A percentile compares a stretch with the other conserved stretches of the same genome.
These are phyloP conservation scores for Fusarium longipes DNA, from an alignment of 2,329 filamentous ascomycete genomes.

Conservation along the genomic window DNA sequence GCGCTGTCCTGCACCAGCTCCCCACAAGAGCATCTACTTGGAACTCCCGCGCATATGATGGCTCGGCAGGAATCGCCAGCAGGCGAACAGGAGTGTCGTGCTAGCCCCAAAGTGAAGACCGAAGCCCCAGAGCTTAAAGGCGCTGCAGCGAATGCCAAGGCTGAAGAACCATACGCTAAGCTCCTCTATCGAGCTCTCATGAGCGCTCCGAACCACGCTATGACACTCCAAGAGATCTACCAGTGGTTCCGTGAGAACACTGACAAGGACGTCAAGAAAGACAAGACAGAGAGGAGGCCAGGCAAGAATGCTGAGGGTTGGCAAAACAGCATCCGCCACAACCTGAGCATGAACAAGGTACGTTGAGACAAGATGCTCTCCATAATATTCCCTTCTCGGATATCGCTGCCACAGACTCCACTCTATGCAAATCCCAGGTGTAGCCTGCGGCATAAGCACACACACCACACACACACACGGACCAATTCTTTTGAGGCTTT, in stretches of 20 bases:
- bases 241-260: conserved; percentile 89
- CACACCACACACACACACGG: conserved; percentile 21
- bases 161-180: conserved; percentile 79
- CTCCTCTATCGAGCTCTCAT: conserved; percentile 82
- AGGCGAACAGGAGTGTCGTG: conserved; percentile 10
- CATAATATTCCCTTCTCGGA: conserved; percentile 26
- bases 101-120: conserved; percentile 23
- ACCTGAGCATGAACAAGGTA: conserved; percentile 95
- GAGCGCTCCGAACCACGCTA: conserved; percentile 71
- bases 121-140: conserved; percentile 20
- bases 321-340: conserved; percentile 96
- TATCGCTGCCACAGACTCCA: conserved; percentile 11
- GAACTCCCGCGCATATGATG: conserved; percentile 28
- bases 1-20: conserved; percentile 38
- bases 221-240: conserved; percentile 89
- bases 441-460: conserved; percentile 20
- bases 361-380: conserved; percentile 42
- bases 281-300: conserved; percentile 50
- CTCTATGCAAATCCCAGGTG: conserved; percentile 11
- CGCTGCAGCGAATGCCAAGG: conserved; percentile 36
- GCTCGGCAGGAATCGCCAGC: conserved; percentile 14
- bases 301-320: conserved; percentile 71
- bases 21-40: conserved; percentile 32
- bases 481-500: conserved; percentile 16
- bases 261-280: conserved; percentile 76